These are phyloP conservation scores for Lactarius deliciosus DNA, from an alignment of 768 basidiomycete genomes.

Conservation along the genomic window DNA sequence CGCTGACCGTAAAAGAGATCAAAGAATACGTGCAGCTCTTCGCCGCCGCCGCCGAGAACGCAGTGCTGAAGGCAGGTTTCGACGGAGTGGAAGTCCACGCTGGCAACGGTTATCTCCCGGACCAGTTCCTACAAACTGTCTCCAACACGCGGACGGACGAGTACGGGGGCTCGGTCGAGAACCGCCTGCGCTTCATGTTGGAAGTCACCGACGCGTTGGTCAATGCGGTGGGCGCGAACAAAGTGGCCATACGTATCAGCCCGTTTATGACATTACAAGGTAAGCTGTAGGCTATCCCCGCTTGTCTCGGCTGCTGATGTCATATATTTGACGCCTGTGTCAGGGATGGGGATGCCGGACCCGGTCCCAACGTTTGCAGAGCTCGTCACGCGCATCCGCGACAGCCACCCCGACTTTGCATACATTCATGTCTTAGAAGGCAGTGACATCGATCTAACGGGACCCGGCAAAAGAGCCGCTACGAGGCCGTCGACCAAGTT, in stretches of 20 bases:
- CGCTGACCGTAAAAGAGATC: slow-evolving; percentile 50
- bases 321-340: too few relatives aligned
- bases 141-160: slow-evolving; percentile 44
- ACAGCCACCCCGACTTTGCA: too few relatives aligned
- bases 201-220: slow-evolving; percentile 41
- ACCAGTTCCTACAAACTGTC: slow-evolving; percentile 41
- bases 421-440: too few relatives aligned
- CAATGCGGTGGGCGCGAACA: slow-evolving; percentile 39
- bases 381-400: too few relatives aligned
- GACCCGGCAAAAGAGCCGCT: too few relatives aligned
- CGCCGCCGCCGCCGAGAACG: slow-evolving; percentile 36
- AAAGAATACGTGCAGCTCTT: slow-evolving; percentile 51
- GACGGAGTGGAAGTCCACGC: slow-evolving; percentile 37
- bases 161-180: slow-evolving; percentile 49
- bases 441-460: too few relatives aligned
- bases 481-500: too few relatives aligned
- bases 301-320: too few relatives aligned
- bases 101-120: slow-evolving; percentile 36
- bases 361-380: too few relatives aligned
- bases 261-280: slow-evolving; percentile 29
- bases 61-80: slow-evolving; percentile 35
- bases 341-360: too few relatives aligned
- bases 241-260: slow-evolving; percentile 39
- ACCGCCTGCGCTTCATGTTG: slow-evolving; percentile 42
- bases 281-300: background rate